These are phyloP conservation scores for Parastagonospora nodorum DNA, from an alignment of 2,329 filamentous ascomycete genomes.

Conservation along the genomic window DNA sequence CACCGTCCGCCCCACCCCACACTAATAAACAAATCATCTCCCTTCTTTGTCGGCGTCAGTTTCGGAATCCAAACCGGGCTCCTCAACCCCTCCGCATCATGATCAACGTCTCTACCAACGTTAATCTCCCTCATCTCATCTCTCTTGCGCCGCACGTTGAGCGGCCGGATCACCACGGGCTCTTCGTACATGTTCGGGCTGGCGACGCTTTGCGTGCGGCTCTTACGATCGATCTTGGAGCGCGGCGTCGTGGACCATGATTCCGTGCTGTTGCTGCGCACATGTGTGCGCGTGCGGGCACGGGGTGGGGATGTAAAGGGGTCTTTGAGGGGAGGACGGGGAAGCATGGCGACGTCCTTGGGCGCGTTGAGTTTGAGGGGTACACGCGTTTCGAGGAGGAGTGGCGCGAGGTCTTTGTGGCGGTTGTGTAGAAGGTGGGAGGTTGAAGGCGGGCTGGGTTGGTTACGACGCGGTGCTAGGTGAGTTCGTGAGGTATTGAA, in stretches of 20 bases:
- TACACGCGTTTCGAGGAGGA: constrained; percentile 41
- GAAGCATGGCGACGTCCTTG: neutral
- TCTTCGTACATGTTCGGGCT: constrained; percentile 38
- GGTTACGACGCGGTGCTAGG: constrained; percentile 1
- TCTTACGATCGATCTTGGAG: constrained; percentile 26
- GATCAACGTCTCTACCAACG: constrained; percentile 19
- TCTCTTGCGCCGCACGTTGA: constrained; percentile 26
- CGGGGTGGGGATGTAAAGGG: constrained; percentile 36
- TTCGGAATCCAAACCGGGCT: constrained; percentile 66
- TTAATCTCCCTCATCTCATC: constrained; percentile 25
- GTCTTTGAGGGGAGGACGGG: constrained; percentile 18
- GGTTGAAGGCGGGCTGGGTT: constrained; percentile 16
- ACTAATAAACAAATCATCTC: constrained; percentile 65
- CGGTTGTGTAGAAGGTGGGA: constrained; percentile 18
- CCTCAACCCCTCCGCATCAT: constrained; percentile 30
- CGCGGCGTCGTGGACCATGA: constrained; percentile 24
- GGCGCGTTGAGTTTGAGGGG: constrained; percentile 8
- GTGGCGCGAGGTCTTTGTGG: constrained; percentile 25
- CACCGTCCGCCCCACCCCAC: constrained; percentile 35
- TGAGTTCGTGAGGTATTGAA: constrained; percentile 7
- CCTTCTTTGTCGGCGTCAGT: constrained; percentile 69
- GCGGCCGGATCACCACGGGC: constrained; percentile 25
- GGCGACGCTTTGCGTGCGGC: constrained; percentile 30
- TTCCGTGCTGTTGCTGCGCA: constrained; percentile 31
- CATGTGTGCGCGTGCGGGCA: constrained; percentile 25